Base-by-base conservation (phyloP, 305 asterid species). In the Fraxinus angustifolia region DNA sequence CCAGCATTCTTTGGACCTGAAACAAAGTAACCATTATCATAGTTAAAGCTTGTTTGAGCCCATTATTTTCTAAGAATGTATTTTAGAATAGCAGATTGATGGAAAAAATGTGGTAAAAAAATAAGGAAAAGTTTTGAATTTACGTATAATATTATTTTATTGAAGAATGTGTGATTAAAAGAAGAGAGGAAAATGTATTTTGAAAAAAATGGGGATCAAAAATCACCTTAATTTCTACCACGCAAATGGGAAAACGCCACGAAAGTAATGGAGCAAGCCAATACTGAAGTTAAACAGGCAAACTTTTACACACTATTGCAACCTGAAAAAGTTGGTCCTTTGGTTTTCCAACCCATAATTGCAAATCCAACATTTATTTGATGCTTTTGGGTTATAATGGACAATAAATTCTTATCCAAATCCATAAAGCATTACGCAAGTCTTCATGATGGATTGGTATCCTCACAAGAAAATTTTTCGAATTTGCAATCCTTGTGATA, bases 1-100 rank as follows among this genome's bases (percentile, higher is more conserved):
- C 99, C 99, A 96, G 86, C 99, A 96, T 82, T 96, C 98, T 86
- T 83, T 96, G 82, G 97, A 91, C 90, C 98, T 95, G 87, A 81
- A 86, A 82, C 83, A 88, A 81, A 84, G 73, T 50, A 65, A 40
- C 68, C 75, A 79, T 76, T 34, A 40, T 67, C 78, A 80, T 23
- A 31, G 77, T n/a, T 78, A 60, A 38, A 38, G 45, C 45, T 38
- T 38, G 45, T 38, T 38, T 38, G 2, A 7, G 45, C 45, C 45
- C 45, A 38, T 38, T 38, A 38, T 38, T 38, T 38, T 38, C 45
- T 38, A 38, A 38, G 45, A 38, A 38, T 8, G 11, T 38, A 38
- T 38, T 38, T 36, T 36, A 0, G 12, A 38, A 38, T 7, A 38
- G 45, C 8, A 38, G 12, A 38, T 38, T 8, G 12, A 38, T 38